Conservation (phyloP, 768 basidiomycete species). For the Leccinellum albellum region DNA sequence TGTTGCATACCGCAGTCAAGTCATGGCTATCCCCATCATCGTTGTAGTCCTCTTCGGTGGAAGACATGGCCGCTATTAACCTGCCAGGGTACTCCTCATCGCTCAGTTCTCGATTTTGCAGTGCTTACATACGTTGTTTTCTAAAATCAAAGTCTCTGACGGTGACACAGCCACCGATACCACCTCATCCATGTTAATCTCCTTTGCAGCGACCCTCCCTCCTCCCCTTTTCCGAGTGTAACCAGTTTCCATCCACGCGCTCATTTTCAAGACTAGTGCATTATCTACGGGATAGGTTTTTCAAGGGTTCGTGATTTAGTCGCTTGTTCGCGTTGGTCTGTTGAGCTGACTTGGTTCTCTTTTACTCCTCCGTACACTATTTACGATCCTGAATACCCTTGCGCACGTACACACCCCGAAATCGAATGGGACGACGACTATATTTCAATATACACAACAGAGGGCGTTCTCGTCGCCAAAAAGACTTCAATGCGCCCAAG, state of each 20-base stretch:
- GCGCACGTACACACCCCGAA: neutral
- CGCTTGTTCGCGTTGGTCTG: neutral
- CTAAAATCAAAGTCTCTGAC: no score
- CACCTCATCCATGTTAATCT: no score
- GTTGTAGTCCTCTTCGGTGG: constrained; percentile 60
- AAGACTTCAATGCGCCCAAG: constrained; percentile 98
- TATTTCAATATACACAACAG: constrained; percentile 37
- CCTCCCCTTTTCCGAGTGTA: neutral
- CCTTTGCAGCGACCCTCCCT: constrained; percentile 24
- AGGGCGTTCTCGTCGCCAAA: constrained; percentile 98
- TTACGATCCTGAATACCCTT: neutral
- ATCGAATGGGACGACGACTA: neutral
- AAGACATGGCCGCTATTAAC: no score
- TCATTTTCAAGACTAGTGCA: constrained; percentile 94
- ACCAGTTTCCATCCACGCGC: constrained; percentile 58
- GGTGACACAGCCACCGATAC: no score
- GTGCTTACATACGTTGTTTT: no score
- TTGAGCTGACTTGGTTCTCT: neutral
- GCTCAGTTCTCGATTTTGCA: no score
- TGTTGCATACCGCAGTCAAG: constrained; percentile 28
- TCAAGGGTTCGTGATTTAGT: constrained; percentile 74
- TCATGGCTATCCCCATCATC: constrained; percentile 35
- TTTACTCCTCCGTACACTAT: no score
- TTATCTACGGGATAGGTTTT: constrained; percentile 99
- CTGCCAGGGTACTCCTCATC: no score